Conservation (phyloP, 176 grass and related monocot genomes). For the Saccharum officinarum region DNA sequence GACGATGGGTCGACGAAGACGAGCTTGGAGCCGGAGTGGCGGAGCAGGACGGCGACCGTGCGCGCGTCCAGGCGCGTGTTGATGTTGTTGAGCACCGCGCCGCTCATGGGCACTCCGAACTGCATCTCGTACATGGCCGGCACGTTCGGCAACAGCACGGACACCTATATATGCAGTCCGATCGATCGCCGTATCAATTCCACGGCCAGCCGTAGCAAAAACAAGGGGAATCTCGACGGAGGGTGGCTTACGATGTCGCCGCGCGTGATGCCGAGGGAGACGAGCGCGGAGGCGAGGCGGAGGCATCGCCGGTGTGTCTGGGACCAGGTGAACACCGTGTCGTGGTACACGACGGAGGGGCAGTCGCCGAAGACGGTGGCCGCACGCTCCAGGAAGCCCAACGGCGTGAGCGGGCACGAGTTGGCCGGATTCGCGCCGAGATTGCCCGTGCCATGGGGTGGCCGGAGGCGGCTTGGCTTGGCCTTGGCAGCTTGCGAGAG, state of each 20-base stretch:
- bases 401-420: slow-evolving; percentile 59
- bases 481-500: neutral
- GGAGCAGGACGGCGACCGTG: slow-evolving; percentile 70
- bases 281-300: slow-evolving; percentile 79
- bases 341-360: slow-evolving; percentile 71
- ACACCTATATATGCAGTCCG: slow-evolving; percentile 45
- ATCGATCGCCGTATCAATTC: no score
- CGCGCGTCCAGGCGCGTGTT: slow-evolving; percentile 87
- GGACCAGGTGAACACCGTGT: slow-evolving; percentile 70
- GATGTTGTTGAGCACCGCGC: slow-evolving; percentile 85
- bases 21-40: slow-evolving; percentile 63
- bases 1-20: slow-evolving; percentile 63
- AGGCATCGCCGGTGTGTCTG: slow-evolving; percentile 69
- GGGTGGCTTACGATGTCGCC: slow-evolving; percentile 54
- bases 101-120: slow-evolving; percentile 92
- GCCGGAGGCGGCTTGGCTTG: no score
- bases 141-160: slow-evolving; percentile 71
- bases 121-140: slow-evolving; percentile 97
- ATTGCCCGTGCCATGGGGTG: slow-evolving; percentile 36
- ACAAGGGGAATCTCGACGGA: neutral
- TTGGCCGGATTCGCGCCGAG: slow-evolving; percentile 59
- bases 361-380: slow-evolving; percentile 60
- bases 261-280: slow-evolving; percentile 67
- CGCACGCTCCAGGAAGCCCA: slow-evolving; percentile 68
- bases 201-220: no score